Percentiles rank a stretch among this genome's conserved stretches.
phyloP scores from a whole-genome alignment of 2,329 filamentous ascomycete genomes.

The Fusarium guadeloupense region DNA sequence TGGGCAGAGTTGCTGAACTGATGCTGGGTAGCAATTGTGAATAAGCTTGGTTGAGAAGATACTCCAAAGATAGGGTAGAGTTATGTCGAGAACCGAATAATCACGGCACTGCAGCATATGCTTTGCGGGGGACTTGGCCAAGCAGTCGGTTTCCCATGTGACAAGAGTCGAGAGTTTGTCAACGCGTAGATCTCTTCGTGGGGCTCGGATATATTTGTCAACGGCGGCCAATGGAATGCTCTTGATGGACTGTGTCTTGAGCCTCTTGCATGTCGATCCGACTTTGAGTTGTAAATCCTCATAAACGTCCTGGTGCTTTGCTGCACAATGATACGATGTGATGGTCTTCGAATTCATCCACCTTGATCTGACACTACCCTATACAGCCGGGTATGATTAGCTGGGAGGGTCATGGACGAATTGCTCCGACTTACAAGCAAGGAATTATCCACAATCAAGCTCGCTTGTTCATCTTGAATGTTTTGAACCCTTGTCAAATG shows the following conservation, averaged over 20 bases:
- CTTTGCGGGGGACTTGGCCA: background rate
- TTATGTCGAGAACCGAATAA: too few relatives aligned
- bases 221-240: constrained; percentile 6
- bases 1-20: background rate
- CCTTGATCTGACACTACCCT: background rate
- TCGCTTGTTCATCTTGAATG: constrained; percentile 8
- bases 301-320: background rate
- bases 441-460: background rate
- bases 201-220: constrained; percentile 7
- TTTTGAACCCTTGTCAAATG: constrained; percentile 19
- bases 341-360: too few relatives aligned
- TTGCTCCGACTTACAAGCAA: background rate
- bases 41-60: background rate
- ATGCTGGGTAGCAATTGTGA: background rate
- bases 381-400: background rate
- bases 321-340: background rate
- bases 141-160: constrained; percentile 12
- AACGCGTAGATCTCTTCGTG: constrained; percentile 1
- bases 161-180: constrained; percentile 18
- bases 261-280: constrained; percentile 29
- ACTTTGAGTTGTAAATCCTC: constrained; percentile 2
- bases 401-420: background rate
- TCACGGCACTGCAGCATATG: background rate
- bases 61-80: too few relatives aligned
- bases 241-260: constrained; percentile 3